These are phyloP conservation scores for Parastagonospora avenae DNA, from an alignment of 2,329 filamentous ascomycete species.

Conservation along the genomic window DNA sequence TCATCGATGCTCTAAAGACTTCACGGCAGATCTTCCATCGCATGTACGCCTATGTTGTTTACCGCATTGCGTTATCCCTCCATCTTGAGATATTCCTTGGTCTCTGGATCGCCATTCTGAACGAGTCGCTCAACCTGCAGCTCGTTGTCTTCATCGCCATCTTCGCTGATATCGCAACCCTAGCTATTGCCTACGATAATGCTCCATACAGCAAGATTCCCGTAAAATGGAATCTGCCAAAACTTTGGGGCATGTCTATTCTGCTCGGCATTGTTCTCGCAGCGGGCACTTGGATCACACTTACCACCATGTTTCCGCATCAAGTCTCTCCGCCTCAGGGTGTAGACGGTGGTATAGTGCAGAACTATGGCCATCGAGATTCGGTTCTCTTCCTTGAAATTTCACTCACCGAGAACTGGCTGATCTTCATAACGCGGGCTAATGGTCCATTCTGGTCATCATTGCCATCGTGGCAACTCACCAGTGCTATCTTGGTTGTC, in stretches of 20 bases:
- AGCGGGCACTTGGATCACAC: constrained; percentile 83
- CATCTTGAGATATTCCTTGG: constrained; percentile 92
- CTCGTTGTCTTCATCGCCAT: constrained; percentile 94
- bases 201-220: constrained; percentile 83
- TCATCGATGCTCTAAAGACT: constrained; percentile 91
- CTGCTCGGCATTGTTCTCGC: constrained; percentile 82
- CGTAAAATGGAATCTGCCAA: constrained; percentile 94
- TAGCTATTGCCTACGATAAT: constrained; percentile 93
- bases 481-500: constrained; percentile 77
- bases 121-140: constrained; percentile 82
- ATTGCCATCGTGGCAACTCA: constrained; percentile 83
- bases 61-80: constrained; percentile 89
- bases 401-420: constrained; percentile 91
- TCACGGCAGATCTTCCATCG: constrained; percentile 95
- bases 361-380: constrained; percentile 84
- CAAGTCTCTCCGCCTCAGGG: constrained; percentile 51
- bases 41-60: constrained; percentile 96
- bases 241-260: constrained; percentile 91
- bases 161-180: constrained; percentile 88
- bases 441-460: constrained; percentile 93
- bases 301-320: constrained; percentile 77
- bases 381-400: constrained; percentile 88
- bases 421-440: constrained; percentile 94
- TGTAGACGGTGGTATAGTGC: constrained; percentile 79
- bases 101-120: constrained; percentile 88